These are phyloP conservation scores for Epichloe elymi DNA, from an alignment of 2,329 filamentous ascomycete genomes.

Conservation along the genomic window DNA sequence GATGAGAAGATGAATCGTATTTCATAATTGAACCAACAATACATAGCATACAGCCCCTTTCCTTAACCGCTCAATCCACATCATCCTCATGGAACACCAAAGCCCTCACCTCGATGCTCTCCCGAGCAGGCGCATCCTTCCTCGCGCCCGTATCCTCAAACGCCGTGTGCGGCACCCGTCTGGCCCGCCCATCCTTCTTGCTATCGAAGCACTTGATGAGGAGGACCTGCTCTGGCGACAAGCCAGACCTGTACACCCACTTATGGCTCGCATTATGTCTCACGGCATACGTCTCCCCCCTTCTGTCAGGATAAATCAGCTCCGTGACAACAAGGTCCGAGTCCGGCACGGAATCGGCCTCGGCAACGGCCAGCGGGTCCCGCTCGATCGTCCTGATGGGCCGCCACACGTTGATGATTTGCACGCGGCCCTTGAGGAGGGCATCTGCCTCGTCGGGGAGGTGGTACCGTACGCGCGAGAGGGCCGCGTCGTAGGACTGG, in stretches of 20 bases:
- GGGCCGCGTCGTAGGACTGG: constrained; percentile 35
- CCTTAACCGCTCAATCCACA: background rate
- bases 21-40: background rate
- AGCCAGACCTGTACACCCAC: constrained; percentile 40
- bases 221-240: constrained; percentile 39
- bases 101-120: constrained; percentile 44
- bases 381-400: constrained; percentile 33
- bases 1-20: no score
- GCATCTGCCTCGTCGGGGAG: constrained; percentile 30
- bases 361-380: constrained; percentile 41
- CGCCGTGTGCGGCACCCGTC: constrained; percentile 39
- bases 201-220: constrained; percentile 51
- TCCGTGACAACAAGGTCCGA: constrained; percentile 33
- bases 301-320: constrained; percentile 36
- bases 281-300: constrained; percentile 35
- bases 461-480: constrained; percentile 24
- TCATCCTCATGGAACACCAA: constrained; percentile 29
- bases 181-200: constrained; percentile 33
- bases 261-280: constrained; percentile 27
- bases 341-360: constrained; percentile 35
- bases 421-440: constrained; percentile 31
- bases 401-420: constrained; percentile 42
- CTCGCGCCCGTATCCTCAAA: constrained; percentile 32
- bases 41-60: background rate
- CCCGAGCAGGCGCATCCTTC: constrained; percentile 34